phyloP scores from a whole-genome alignment of 2,329 filamentous ascomycete genomes.

The Epichloe hybrida region DNA sequence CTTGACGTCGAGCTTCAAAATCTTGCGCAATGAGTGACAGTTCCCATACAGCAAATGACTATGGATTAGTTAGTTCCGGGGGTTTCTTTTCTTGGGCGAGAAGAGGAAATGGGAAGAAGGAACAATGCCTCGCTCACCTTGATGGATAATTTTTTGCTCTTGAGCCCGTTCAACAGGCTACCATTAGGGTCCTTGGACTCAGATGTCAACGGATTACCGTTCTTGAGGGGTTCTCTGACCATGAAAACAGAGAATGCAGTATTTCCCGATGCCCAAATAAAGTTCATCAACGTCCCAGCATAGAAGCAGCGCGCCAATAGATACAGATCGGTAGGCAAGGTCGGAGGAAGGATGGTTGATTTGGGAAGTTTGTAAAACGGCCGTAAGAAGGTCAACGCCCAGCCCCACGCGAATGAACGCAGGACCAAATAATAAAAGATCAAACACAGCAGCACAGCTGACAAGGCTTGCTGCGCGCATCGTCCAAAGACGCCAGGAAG shows the following conservation, averaged over 20 bases:
- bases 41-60: conserved; percentile 87
- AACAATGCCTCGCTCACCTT: conserved; percentile 35
- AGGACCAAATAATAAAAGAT: conserved; percentile 50
- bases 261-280: conserved; percentile 69
- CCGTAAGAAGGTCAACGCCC: conserved; percentile 56
- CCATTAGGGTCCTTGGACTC: conserved; percentile 87
- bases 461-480: conserved; percentile 26
- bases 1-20: conserved; percentile 61
- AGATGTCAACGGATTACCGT: conserved; percentile 66
- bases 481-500: conserved; percentile 26
- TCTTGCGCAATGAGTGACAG: conserved; percentile 64
- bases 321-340: conserved; percentile 42
- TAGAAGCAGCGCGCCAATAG: conserved; percentile 42
- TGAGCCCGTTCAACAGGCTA: conserved; percentile 71
- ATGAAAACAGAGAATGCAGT: conserved; percentile 69
- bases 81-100: too few species aligned
- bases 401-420: conserved; percentile 51
- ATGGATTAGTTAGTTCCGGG: conserved; percentile 9
- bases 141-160: conserved; percentile 66
- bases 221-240: conserved; percentile 69
- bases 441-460: conserved; percentile 31
- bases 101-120: background rate
- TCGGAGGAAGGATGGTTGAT: conserved; percentile 48
- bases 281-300: conserved; percentile 52
- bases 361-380: conserved; percentile 64